A percentile compares a stretch with the other conserved stretches of the same genome.
phyloP scores from a whole-genome alignment of 2,329 filamentous ascomycete species.

The Blastomyces percursus region DNA sequence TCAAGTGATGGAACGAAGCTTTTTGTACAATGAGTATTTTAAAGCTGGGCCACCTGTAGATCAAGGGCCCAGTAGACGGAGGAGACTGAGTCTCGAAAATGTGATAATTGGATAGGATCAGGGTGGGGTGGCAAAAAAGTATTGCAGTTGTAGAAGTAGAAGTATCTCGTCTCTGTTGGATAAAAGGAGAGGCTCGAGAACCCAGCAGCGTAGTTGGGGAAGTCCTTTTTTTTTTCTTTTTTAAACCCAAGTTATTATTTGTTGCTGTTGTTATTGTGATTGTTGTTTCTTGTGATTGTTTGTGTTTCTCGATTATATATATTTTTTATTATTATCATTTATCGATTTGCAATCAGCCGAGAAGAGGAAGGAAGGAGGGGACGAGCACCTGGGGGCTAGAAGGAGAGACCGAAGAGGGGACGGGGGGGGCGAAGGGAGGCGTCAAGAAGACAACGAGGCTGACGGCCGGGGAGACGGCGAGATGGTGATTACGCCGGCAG shows the following conservation, averaged over 20 bases:
- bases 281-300: not conserved
- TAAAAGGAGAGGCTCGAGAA: conserved; percentile 7
- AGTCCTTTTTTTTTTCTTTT: not conserved
- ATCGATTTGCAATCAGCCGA: not conserved
- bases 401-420: not conserved
- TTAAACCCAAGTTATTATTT: not conserved
- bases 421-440: not conserved
- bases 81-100: conserved; percentile 2
- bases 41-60: not conserved
- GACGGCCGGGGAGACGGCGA: not conserved
- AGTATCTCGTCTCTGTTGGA: not conserved
- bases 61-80: not conserved
- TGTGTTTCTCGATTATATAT: not conserved
- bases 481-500: not conserved
- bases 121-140: not conserved
- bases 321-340: not conserved
- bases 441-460: not conserved
- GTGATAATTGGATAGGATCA: not conserved
- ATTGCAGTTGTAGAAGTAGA: not conserved
- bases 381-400: conserved; percentile 2
- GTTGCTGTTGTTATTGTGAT: not conserved
- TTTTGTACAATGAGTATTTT: not conserved
- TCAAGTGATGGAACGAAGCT: not conserved
- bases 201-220: not conserved
- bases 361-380: conserved; percentile 2